A percentile compares a stretch with the other conserved stretches of the same genome.
phyloP scores from a whole-genome alignment of 2,329 filamentous ascomycete species.

The Bipolaris victoriae region DNA sequence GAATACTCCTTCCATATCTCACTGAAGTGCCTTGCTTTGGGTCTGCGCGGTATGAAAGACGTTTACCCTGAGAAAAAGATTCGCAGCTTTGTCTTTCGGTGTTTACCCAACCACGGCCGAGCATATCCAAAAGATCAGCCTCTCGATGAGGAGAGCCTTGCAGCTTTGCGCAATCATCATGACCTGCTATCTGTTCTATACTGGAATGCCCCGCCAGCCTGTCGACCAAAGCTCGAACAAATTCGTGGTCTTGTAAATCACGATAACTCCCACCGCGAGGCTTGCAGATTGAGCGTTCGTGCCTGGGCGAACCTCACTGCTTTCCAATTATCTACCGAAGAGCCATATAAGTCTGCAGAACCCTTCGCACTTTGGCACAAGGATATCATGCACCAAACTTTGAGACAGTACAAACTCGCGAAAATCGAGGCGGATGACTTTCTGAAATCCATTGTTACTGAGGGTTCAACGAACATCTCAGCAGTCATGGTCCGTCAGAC shows the following conservation, averaged over 20 bases:
- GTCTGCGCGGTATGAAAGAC: slow-evolving; percentile 55
- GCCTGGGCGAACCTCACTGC: slow-evolving; percentile 63
- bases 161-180: slow-evolving; percentile 66
- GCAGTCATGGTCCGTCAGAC: slow-evolving; percentile 57
- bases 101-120: slow-evolving; percentile 66
- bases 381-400: slow-evolving; percentile 59
- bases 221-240: slow-evolving; percentile 59
- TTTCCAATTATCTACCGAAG: slow-evolving; percentile 63
- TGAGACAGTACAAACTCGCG: slow-evolving; percentile 62
- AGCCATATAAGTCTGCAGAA: slow-evolving; percentile 53
- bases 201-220: slow-evolving; percentile 60
- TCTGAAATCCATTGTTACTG: slow-evolving; percentile 46
- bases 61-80: slow-evolving; percentile 61
- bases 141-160: slow-evolving; percentile 60
- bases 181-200: slow-evolving; percentile 66
- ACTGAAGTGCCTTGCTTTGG: slow-evolving; percentile 61
- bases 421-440: slow-evolving; percentile 65
- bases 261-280: slow-evolving; percentile 63
- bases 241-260: slow-evolving; percentile 64
- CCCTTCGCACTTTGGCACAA: slow-evolving; percentile 62
- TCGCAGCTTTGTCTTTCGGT: slow-evolving; percentile 62
- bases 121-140: slow-evolving; percentile 64
- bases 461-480: slow-evolving; percentile 50
- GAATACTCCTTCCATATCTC: slow-evolving; percentile 66
- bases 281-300: slow-evolving; percentile 63